phyloP scores from a whole-genome alignment of 805 yeast species.

The Blastobotrys robertii region DNA sequence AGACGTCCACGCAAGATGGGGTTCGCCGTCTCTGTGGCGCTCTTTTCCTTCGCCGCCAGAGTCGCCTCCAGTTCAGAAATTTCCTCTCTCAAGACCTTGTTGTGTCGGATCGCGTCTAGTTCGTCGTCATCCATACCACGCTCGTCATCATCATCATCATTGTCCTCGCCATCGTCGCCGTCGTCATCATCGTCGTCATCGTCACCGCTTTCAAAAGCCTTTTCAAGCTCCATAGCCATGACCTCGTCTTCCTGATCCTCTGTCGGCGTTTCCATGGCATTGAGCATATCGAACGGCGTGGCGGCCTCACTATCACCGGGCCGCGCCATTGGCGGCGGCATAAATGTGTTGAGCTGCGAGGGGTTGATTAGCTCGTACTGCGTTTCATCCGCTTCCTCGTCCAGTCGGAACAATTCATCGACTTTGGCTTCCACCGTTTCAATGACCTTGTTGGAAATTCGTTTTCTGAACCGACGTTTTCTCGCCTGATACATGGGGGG shows the following conservation, averaged over 20 bases:
- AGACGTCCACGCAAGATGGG: conserved; percentile 83
- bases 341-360: conserved; percentile 18
- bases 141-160: conserved; percentile 41
- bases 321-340: conserved; percentile 12
- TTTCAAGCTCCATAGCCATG: conserved; percentile 26
- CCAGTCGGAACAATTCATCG: conserved; percentile 62
- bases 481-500: conserved; percentile 68
- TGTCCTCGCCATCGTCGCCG: conserved; percentile 47
- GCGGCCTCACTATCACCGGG: conserved; percentile 18
- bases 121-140: conserved; percentile 45
- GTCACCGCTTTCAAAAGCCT: conserved; percentile 30
- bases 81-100: conserved; percentile 74
- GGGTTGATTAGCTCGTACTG: conserved; percentile 59
- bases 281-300: conserved; percentile 25
- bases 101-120: conserved; percentile 47
- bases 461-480: conserved; percentile 60
- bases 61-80: conserved; percentile 71
- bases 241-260: conserved; percentile 20
- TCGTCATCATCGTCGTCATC: conserved; percentile 44
- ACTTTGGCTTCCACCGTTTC: conserved; percentile 73
- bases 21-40: conserved; percentile 58
- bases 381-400: conserved; percentile 75
- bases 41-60: conserved; percentile 62
- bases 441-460: conserved; percentile 59
- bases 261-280: background rate